Base-by-base conservation (phyloP, 176 grass and related monocot species). In the Cenchrus fungigraminus region DNA sequence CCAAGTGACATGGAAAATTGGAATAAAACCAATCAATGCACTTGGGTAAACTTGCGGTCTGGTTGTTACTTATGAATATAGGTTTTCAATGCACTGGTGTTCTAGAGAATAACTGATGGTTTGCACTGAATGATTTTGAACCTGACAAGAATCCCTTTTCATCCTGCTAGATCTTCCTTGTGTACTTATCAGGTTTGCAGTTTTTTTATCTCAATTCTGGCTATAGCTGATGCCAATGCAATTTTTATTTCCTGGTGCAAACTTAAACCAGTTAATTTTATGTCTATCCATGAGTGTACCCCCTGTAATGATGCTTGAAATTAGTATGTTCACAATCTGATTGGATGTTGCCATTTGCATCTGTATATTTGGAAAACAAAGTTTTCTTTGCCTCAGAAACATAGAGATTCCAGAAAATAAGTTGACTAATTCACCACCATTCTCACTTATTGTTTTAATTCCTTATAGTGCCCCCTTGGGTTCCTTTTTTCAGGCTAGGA, bases 401-500 rank as follows among this genome's bases (percentile, higher is more conserved):
- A 65, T 25, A 25, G 16, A 78, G 8, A 57, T 42, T 3, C 8
- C 82, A 1, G 19, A 71, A 25, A 71, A 64, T 16, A 4, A 68
- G 31, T 13, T 8, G 1, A 60, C 4, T 12, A 70, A 19, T 20
- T 53, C 32, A 40, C 42, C 45, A 64, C 64, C 25, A 77, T 63
- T 71, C 14, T 45, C 16, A 69, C 51, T 77, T 57, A 55, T 50
- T 68, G 3, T 68, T 50, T 58, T 54, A 34, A 9, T 79, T 83
- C 31, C 31, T 86, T 66, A 46, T 43, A 58, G 10, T 68, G 40
- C 62, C 44, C 46, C n/a, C 20, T 77, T 74, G 55, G 37, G 49
- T 87, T 84, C 44, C 60, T 67, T 84, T 86, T 82, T 95, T 86
- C 71, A 98, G 93, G 93, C 96, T 87, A 94, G 93, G 91, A 86